These are phyloP conservation scores for Yarrowia yakushimensis DNA, from an alignment of 805 yeast genomes.

Conservation along the genomic window DNA sequence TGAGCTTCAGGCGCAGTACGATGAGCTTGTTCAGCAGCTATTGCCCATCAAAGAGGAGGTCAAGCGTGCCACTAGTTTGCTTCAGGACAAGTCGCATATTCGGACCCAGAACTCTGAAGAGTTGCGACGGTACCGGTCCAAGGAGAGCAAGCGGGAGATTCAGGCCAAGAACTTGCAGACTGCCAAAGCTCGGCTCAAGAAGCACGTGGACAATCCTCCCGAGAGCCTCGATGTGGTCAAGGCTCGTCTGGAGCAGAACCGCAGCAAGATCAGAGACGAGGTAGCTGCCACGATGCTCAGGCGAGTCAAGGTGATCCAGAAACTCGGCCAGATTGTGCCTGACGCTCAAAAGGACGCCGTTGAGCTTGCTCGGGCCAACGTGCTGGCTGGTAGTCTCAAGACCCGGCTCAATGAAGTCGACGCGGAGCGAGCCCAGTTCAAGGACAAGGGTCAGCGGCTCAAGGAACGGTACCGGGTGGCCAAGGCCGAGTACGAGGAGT, in stretches of 20 bases:
- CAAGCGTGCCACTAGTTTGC: neutral
- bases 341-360: neutral
- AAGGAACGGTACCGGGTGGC: neutral
- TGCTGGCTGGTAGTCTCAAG: neutral
- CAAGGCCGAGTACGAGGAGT: neutral
- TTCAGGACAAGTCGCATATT: neutral
- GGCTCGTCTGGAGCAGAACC: neutral
- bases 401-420: neutral
- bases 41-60: neutral
- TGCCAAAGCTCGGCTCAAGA: neutral
- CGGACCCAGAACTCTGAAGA: too few species aligned
- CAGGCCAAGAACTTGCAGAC: neutral
- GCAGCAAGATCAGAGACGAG: neutral
- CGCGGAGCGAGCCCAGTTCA: neutral
- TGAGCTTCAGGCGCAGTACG: conserved; percentile 29
- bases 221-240: neutral
- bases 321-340: neutral
- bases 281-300: neutral
- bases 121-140: neutral
- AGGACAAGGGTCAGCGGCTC: neutral
- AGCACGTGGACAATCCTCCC: neutral
- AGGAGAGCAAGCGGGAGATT: neutral
- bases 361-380: neutral
- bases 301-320: neutral
- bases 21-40: neutral